Evolutionary conservation across 2,329 filamentous ascomycete genomes (phyloP).

Genomic region (Apiospora arundinis): DNA sequence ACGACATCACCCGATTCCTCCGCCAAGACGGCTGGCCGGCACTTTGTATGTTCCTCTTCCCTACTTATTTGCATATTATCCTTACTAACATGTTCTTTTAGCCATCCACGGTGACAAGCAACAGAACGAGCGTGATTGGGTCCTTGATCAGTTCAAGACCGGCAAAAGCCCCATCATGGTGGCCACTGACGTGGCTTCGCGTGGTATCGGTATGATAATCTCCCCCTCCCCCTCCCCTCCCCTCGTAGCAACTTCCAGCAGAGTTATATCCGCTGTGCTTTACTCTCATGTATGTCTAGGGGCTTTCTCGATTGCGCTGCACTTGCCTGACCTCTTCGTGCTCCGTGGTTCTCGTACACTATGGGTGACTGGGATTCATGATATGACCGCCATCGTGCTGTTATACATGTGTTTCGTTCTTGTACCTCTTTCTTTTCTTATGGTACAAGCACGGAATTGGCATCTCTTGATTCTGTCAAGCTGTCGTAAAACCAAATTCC

Average conservation of each 20-base stretch:
- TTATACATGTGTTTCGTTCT: constrained; percentile 80
- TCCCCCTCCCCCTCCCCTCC: constrained; percentile 55
- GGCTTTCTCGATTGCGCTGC: constrained; percentile 86
- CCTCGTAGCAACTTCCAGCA: constrained; percentile 63
- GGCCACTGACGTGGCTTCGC: constrained; percentile 98
- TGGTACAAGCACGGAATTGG: constrained; percentile 81
- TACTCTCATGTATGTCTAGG: constrained; percentile 92
- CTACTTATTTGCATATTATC: constrained; percentile 36
- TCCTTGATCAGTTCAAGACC: constrained; percentile 98
- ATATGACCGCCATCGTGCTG: constrained; percentile 70
- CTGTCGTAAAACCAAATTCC: constrained; percentile 60
- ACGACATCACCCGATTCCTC: constrained; percentile 96
- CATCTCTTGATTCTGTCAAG: constrained; percentile 82
- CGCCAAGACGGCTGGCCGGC: constrained; percentile 98
- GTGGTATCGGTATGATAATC: constrained; percentile 98
- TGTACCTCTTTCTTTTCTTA: constrained; percentile 63
- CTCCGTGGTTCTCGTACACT: constrained; percentile 79
- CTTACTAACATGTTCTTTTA: constrained; percentile 57
- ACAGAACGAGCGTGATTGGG: constrained; percentile 99
- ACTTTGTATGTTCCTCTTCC: constrained; percentile 73
- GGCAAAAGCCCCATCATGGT: constrained; percentile 99
- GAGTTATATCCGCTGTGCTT: constrained; percentile 72
- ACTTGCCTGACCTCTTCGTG: constrained; percentile 87
- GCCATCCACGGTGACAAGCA: constrained; percentile 99
- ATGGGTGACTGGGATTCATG: constrained; percentile 86